Conservation (phyloP, 2,329 filamentous ascomycete genomes). For the Cercospora nicotianae region DNA sequence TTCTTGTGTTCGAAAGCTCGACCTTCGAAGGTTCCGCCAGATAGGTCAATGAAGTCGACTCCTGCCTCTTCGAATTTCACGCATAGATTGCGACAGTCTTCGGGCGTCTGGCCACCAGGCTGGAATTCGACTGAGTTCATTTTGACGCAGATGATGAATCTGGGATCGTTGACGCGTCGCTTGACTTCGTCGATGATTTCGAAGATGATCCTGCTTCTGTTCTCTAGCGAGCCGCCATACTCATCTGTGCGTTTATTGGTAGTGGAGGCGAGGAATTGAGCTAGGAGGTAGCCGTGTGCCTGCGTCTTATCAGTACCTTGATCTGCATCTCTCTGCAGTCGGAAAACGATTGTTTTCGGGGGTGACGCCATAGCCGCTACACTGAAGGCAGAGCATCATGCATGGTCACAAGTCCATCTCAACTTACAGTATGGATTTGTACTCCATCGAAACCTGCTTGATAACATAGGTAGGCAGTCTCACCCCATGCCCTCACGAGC, state of each 20-base stretch:
- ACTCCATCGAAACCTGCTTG: constrained; percentile 37
- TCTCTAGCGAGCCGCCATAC: constrained; percentile 47
- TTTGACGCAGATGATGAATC: constrained; percentile 37
- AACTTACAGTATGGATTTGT: constrained; percentile 23
- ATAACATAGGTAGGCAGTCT: constrained; percentile 32
- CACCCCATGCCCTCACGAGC: constrained; percentile 31
- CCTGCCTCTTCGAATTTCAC: constrained; percentile 27
- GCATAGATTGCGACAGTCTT: constrained; percentile 33
- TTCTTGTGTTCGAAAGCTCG: constrained; percentile 36
- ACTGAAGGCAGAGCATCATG: neutral
- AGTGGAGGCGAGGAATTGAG: constrained; percentile 44
- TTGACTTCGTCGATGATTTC: constrained; percentile 44
- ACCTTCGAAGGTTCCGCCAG: constrained; percentile 34
- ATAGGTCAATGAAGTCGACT: constrained; percentile 34
- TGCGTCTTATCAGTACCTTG: neutral
- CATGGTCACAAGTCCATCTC: neutral
- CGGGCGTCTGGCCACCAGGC: constrained; percentile 30
- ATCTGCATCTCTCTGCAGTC: neutral
- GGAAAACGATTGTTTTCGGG: neutral
- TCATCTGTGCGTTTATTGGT: constrained; percentile 46
- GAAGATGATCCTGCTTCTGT: constrained; percentile 42
- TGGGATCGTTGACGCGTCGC: constrained; percentile 27
- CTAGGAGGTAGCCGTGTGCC: constrained; percentile 46
- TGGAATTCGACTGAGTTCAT: constrained; percentile 38
- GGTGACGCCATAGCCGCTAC: neutral